A percentile compares a stretch with the other conserved stretches of the same genome.
Conservation (phyloP, 345 rosid genomes). For the Conringia planisiliqua region DNA sequence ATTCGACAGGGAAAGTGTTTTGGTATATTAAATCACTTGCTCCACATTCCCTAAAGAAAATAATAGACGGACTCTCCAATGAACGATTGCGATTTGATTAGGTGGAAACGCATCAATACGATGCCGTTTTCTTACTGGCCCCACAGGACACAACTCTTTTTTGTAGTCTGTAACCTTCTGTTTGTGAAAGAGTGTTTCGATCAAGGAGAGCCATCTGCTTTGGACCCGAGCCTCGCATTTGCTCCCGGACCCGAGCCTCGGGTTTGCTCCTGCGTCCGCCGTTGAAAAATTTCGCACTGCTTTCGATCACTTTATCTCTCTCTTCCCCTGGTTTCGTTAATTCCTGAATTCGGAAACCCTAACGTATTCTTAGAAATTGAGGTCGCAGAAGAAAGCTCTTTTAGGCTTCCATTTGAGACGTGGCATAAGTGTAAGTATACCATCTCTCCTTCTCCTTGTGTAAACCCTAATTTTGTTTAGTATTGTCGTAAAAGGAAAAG, state of each 20-base stretch:
- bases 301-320: constrained; percentile 44
- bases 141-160: background rate
- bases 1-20: no score
- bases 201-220: constrained; percentile 9
- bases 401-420: constrained; percentile 28
- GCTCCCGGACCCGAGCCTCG: constrained; percentile 36
- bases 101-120: background rate
- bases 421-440: constrained; percentile 36
- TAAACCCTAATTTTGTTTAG: constrained; percentile 41
- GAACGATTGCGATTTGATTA: background rate
- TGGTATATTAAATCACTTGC: no score
- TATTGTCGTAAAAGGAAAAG: background rate
- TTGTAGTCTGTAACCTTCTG: background rate
- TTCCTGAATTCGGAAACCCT: constrained; percentile 38
- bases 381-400: constrained; percentile 35
- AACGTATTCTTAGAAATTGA: constrained; percentile 26
- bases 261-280: constrained; percentile 44
- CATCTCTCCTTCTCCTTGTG: constrained; percentile 8
- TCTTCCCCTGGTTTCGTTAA: constrained; percentile 17
- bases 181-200: background rate
- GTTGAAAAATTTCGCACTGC: constrained; percentile 54
- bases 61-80: no score
- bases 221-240: constrained; percentile 39
- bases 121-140: background rate
- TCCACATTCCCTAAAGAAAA: no score